Conservation (phyloP, 768 basidiomycete species). For the Lactifluus pinguis region DNA sequence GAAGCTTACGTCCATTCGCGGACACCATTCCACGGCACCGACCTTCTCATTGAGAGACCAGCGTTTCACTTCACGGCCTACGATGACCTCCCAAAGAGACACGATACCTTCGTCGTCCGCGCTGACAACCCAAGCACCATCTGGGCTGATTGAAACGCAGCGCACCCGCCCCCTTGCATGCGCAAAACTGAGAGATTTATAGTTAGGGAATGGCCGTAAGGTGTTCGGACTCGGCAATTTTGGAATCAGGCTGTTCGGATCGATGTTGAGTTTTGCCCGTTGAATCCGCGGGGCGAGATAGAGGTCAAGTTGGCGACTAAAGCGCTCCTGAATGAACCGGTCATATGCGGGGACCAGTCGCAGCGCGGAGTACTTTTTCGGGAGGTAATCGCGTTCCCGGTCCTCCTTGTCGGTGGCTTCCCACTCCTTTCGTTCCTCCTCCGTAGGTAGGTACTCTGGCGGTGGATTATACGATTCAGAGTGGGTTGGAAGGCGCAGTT, state of each 20-base stretch:
- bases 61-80: conserved; percentile 79
- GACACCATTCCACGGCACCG: conserved; percentile 89
- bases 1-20: conserved; percentile 70
- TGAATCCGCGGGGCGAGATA: conserved; percentile 94
- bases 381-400: conserved; percentile 80
- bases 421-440: conserved; percentile 76
- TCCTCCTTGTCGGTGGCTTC: conserved; percentile 80
- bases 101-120: conserved; percentile 86
- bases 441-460: conserved; percentile 87
- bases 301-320: conserved; percentile 87
- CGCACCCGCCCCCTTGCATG: conserved; percentile 65
- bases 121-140: conserved; percentile 85
- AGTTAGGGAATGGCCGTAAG: conserved; percentile 89
- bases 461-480: conserved; percentile 99
- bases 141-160: conserved; percentile 72
- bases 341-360: conserved; percentile 90
- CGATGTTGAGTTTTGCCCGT: conserved; percentile 79
- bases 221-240: conserved; percentile 90
- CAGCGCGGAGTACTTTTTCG: conserved; percentile 75
- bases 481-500: conserved; percentile 79
- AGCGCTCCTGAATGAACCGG: conserved; percentile 87
- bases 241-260: conserved; percentile 85
- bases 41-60: conserved; percentile 80
- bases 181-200: conserved; percentile 59
- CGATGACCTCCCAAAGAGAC: conserved; percentile 83